Evolutionary conservation across 306 rosid species (phyloP).

Genomic region (Elaeagnus macrophylla): DNA sequence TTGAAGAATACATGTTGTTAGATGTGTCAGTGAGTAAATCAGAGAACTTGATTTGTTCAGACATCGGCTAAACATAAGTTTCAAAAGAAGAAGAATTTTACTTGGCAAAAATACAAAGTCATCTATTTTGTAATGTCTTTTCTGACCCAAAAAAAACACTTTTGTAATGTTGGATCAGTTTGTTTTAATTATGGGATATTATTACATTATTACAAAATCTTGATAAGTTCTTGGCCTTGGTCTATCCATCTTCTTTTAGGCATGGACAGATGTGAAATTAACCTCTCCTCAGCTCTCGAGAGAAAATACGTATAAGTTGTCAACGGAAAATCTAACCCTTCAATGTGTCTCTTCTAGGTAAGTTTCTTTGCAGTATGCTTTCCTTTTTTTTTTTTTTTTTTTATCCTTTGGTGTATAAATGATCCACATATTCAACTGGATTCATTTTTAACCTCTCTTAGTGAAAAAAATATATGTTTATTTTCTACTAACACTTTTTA

Average conservation of each 20-base stretch:
- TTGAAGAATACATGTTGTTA: background rate
- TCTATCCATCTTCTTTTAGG: constrained; percentile 30
- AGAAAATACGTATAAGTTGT: constrained; percentile 61
- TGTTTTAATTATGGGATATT: background rate
- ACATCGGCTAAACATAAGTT: too few species aligned
- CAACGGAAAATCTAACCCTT: constrained; percentile 42
- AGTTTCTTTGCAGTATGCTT: background rate
- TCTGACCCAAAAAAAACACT: background rate
- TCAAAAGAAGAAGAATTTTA: background rate
- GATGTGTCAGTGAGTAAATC: background rate
- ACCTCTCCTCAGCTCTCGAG: constrained; percentile 88
- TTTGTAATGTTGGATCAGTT: background rate
- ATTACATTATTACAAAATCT: background rate
- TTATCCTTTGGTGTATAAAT: too few species aligned
- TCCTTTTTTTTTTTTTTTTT: background rate
- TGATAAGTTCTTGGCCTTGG: background rate
- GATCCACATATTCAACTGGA: background rate
- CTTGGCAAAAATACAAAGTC: background rate
- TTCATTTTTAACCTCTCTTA: too few species aligned
- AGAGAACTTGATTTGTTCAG: background rate
- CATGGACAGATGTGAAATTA: constrained; percentile 77
- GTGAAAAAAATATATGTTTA: too few species aligned
- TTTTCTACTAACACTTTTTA: too few species aligned
- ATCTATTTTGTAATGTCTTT: background rate
- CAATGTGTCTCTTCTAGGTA: constrained; percentile 60